Conservation (phyloP, 805 yeast genomes). For the Monosporozyma yasuniensis region DNA sequence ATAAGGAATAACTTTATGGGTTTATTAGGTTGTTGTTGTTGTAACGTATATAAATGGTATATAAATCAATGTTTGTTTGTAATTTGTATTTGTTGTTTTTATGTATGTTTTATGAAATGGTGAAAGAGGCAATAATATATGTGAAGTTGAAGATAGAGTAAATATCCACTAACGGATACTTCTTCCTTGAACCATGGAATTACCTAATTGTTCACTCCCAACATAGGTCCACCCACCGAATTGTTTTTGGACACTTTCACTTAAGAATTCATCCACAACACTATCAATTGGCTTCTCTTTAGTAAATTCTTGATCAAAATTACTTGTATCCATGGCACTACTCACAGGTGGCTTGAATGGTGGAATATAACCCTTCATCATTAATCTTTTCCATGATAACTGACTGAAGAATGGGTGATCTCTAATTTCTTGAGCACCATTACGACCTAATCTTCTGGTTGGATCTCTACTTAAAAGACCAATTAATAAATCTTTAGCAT, state of each 20-base stretch:
- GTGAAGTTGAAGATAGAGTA: not conserved
- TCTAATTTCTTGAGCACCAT: slow-evolving; percentile 79
- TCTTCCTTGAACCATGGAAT: slow-evolving; percentile 28
- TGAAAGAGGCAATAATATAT: not conserved
- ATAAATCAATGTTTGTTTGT: not conserved
- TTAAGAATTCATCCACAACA: slow-evolving; percentile 83
- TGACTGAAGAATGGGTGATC: slow-evolving; percentile 78
- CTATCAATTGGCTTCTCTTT: slow-evolving; percentile 89
- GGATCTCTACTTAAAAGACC: slow-evolving; percentile 83
- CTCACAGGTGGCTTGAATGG: slow-evolving; percentile 91
- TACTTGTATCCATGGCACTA: slow-evolving; percentile 80
- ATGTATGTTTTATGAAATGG: not conserved
- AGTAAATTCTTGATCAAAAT: slow-evolving; percentile 88
- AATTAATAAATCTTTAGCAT: slow-evolving; percentile 71
- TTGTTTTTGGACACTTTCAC: slow-evolving; percentile 93
- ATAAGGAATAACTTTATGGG: not conserved
- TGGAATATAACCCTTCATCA: slow-evolving; percentile 83
- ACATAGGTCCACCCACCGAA: slow-evolving; percentile 99
- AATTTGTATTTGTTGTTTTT: not conserved
- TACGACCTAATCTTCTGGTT: slow-evolving; percentile 58
- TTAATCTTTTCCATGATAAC: slow-evolving; percentile 79
- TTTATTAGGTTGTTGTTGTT: not conserved
- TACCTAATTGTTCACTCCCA: slow-evolving; percentile 47
- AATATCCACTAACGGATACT: slow-evolving; percentile 16
- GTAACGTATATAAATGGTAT: not conserved